Conservation (phyloP, 1,139 yeast genomes). For the Kodamaea ohmeri region DNA sequence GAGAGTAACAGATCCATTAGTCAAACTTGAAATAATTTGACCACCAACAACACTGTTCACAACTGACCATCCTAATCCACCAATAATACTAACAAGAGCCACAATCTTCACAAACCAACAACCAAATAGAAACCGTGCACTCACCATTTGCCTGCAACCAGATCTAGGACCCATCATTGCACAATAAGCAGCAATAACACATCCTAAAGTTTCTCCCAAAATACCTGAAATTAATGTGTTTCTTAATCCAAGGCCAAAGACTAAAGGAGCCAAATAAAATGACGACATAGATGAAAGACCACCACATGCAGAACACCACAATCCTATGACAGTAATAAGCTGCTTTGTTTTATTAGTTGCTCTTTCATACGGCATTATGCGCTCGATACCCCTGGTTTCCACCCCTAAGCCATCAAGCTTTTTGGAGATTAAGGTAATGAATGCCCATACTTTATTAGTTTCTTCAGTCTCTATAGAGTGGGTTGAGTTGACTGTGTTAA, state of each 20-base stretch:
- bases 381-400: constrained; percentile 78
- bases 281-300: constrained; percentile 85
- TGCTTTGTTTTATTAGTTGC: constrained; percentile 48
- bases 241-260: constrained; percentile 63
- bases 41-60: constrained; percentile 86
- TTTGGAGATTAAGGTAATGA: constrained; percentile 17
- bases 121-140: constrained; percentile 75
- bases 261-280: constrained; percentile 67
- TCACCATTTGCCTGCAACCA: constrained; percentile 84
- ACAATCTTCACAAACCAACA: constrained; percentile 79
- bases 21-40: constrained; percentile 65
- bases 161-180: constrained; percentile 84
- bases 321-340: constrained; percentile 60
- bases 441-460: constrained; percentile 2
- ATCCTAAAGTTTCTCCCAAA: constrained; percentile 63
- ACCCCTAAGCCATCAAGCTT: constrained; percentile 50
- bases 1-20: constrained; percentile 61
- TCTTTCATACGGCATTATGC: constrained; percentile 71
- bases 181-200: constrained; percentile 75
- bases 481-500: background rate
- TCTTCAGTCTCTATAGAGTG: background rate
- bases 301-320: constrained; percentile 84
- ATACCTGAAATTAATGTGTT: constrained; percentile 62
- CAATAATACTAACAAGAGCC: constrained; percentile 64
- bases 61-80: constrained; percentile 85